phyloP scores from a whole-genome alignment of 78 protist species.

The Monosiga brevicollis region DNA sequence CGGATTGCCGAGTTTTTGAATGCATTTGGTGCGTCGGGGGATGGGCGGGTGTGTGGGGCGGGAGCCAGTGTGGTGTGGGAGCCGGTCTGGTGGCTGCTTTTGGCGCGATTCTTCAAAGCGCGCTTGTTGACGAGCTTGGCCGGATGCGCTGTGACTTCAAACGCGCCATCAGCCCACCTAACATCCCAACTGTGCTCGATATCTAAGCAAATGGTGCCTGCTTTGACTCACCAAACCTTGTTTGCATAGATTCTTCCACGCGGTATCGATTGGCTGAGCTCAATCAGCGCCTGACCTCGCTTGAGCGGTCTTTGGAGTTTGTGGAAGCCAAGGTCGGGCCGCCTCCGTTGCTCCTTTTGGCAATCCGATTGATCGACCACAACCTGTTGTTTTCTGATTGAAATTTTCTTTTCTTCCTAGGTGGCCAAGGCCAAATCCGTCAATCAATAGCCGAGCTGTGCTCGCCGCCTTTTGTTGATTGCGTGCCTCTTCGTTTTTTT shows the following conservation, averaged over 20 bases:
- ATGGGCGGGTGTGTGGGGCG: no score
- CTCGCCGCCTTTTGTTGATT: no score
- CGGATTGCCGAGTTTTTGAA: not conserved
- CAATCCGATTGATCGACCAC: no score
- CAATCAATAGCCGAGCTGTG: no score
- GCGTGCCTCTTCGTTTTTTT: no score
- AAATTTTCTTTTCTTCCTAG: no score
- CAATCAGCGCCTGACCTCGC: not conserved
- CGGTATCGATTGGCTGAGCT: not conserved
- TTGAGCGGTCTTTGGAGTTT: not conserved
- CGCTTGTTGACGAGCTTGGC: not conserved
- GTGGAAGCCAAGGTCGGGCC: not conserved
- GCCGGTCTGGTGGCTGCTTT: not conserved
- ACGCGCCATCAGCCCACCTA: not conserved
- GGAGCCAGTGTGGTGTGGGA: no score
- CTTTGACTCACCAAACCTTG: not conserved
- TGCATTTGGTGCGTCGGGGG: not conserved
- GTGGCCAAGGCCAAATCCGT: no score
- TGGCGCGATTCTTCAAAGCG: not conserved
- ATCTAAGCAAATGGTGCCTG: not conserved
- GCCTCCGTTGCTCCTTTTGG: no score
- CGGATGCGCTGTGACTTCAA: not conserved
- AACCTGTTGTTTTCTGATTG: no score
- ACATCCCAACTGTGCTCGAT: not conserved
- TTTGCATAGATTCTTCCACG: not conserved